Evolutionary conservation across 2,329 filamentous ascomycete species (phyloP), one percentile per base, ranked within the genome.

Genomic region (Neonectria neomacrospora): DNA sequence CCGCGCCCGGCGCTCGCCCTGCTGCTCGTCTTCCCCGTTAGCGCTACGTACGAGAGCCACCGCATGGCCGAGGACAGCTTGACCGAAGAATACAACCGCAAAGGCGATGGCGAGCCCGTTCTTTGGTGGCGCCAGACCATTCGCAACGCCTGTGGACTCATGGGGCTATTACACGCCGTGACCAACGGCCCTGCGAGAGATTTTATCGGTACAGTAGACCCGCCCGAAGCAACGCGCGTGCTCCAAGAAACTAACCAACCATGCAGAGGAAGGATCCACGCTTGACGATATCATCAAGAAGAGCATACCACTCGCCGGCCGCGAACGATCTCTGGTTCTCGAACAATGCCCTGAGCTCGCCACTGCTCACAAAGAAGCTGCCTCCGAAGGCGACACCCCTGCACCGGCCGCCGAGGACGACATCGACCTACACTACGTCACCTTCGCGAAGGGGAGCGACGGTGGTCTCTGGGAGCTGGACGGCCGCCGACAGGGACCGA

Each of bases 81-180:
- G 22, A 81, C 82, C 44, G 69, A 81, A 2, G 86, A 89, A 41
- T 97, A 97, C 81, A 76, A 77, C 0, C 91, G 90, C 45, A 84
- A 82, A 18, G 94, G 94, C 1, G 80, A 85, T 1, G 75, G 73
- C 0, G 93, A 97, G 75, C 90, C 92, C 5, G 92, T 97, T 0
- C 74, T 97, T 8, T 99, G 95, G 96, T 98, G 94, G 85, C 91
- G 88, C 71, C 95, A 98, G 81, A 98, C 94, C 0, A 97, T 98
- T 72, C 87, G 91, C 64, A 97, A 98, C 76, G 93, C 95, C 1
- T 98, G 95, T 77, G 95, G 95, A 0, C 81, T 97, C 47, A 97
- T 97, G 82, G 96, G 92, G 0, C 80, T 98, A 28, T 77, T 98
- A 48, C 96, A 98, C 76, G 91, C 90, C 18, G 87, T 93, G 0